A percentile compares a stretch with the other conserved stretches of the same genome.
Evolutionary conservation across 1,284 basidiomycete species (phyloP).

Genomic region (Ceratobasidium theobromae): DNA sequence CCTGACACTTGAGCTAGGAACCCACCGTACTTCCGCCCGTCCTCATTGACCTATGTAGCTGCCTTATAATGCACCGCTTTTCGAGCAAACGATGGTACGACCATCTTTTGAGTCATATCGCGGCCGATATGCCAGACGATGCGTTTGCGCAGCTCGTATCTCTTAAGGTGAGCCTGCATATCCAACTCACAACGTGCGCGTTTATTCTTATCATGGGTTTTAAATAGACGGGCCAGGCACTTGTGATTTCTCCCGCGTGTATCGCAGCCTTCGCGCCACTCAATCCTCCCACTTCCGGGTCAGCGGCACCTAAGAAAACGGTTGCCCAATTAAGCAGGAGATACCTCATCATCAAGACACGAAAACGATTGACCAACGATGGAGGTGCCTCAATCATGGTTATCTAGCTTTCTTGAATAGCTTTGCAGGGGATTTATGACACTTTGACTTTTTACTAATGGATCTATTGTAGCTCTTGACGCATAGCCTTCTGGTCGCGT

Average conservation of each 20-base stretch:
- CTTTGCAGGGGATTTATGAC: not conserved
- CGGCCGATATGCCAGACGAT: slow-evolving; percentile 59
- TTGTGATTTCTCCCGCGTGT: slow-evolving; percentile 34
- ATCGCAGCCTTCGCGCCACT: slow-evolving; percentile 29
- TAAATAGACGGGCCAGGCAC: slow-evolving; percentile 33
- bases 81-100: slow-evolving; percentile 73
- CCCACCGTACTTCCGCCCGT: slow-evolving; percentile 70
- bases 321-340: slow-evolving; percentile 30
- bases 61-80: slow-evolving; percentile 67
- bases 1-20: slow-evolving; percentile 48
- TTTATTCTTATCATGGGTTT: not conserved
- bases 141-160: slow-evolving; percentile 66
- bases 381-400: slow-evolving; percentile 35
- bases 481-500: not conserved
- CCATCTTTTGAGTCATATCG: slow-evolving; percentile 65
- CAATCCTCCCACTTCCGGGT: slow-evolving; percentile 9
- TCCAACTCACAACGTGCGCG: not conserved
- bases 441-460: not conserved
- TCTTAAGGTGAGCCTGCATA: slow-evolving; percentile 52
- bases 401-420: not conserved
- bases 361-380: slow-evolving; percentile 33
- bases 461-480: not conserved
- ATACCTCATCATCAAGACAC: slow-evolving; percentile 33
- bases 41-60: slow-evolving; percentile 64
- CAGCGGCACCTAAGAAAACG: not conserved